These are phyloP conservation scores for Suhomyces yuchorum DNA, from an alignment of 1,139 yeast genomes.

Conservation along the genomic window DNA sequence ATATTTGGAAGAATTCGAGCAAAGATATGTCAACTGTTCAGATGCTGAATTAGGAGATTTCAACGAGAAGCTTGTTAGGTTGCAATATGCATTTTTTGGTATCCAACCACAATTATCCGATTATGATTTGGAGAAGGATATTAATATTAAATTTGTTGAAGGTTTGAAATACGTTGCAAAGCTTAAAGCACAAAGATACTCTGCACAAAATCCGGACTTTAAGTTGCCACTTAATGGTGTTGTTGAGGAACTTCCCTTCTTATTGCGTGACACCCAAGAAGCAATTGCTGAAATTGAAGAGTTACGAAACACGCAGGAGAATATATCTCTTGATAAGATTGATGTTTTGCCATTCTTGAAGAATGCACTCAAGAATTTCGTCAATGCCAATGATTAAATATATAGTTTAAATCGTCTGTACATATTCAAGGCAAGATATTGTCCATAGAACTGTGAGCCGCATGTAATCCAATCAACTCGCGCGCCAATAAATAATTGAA, in stretches of 20 bases:
- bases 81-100: conserved; percentile 82
- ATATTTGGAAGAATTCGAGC: conserved; percentile 59
- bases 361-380: conserved; percentile 31
- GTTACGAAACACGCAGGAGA: conserved; percentile 38
- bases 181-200: conserved; percentile 53
- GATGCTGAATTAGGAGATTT: conserved; percentile 58
- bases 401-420: conserved; percentile 9
- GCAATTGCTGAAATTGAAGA: conserved; percentile 56
- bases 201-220: conserved; percentile 23
- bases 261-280: conserved; percentile 47
- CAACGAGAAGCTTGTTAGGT: conserved; percentile 71
- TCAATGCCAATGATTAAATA: conserved; percentile 15
- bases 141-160: conserved; percentile 54
- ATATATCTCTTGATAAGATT: conserved; percentile 37
- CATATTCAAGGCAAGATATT: conserved; percentile 1
- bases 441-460: background rate
- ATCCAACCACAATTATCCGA: conserved; percentile 56
- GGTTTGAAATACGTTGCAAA: conserved; percentile 72
- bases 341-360: conserved; percentile 46
- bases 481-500: background rate
- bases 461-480: conserved; percentile 6
- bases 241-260: conserved; percentile 48
- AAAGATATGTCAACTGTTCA: conserved; percentile 59
- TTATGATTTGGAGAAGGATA: conserved; percentile 49
- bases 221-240: conserved; percentile 40